Conservation (phyloP, 2,329 filamentous ascomycete species). For the Calonectria ilicicola region DNA sequence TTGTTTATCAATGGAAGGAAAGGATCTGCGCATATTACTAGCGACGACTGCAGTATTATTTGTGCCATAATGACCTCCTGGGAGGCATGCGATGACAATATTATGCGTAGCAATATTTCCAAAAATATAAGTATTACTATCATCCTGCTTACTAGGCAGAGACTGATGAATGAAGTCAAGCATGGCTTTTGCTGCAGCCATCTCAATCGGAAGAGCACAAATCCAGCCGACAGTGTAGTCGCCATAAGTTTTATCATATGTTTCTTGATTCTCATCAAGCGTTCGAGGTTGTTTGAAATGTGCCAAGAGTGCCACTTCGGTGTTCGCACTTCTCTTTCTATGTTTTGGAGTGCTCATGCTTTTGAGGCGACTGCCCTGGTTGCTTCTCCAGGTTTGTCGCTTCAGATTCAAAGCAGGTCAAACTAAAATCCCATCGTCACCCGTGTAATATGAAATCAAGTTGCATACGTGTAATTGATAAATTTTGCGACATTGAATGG, state of each 20-base stretch:
- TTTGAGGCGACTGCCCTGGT: no score
- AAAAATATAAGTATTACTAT: conserved; percentile 11
- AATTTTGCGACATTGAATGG: no score
- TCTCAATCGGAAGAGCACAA: conserved; percentile 6
- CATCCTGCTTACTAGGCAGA: not conserved
- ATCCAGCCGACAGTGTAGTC: conserved; percentile 18
- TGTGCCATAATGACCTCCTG: not conserved
- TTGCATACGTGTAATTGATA: no score
- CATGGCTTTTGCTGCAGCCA: conserved; percentile 2
- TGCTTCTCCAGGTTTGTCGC: no score
- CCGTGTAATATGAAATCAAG: no score
- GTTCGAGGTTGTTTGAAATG: not conserved
- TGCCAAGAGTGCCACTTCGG: no score
- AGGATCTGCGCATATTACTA: not conserved
- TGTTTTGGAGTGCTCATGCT: no score
- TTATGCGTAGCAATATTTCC: not conserved
- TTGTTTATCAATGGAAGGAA: not conserved
- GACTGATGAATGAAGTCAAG: not conserved
- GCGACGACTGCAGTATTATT: conserved; percentile 1
- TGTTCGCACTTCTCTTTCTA: no score
- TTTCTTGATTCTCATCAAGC: not conserved
- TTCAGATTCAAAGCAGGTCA: no score
- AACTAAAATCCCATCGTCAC: no score
- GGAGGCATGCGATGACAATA: conserved; percentile 9
- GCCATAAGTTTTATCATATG: not conserved